Conservation (phyloP, 1,284 basidiomycete genomes). For the Pholiota adiposa region DNA sequence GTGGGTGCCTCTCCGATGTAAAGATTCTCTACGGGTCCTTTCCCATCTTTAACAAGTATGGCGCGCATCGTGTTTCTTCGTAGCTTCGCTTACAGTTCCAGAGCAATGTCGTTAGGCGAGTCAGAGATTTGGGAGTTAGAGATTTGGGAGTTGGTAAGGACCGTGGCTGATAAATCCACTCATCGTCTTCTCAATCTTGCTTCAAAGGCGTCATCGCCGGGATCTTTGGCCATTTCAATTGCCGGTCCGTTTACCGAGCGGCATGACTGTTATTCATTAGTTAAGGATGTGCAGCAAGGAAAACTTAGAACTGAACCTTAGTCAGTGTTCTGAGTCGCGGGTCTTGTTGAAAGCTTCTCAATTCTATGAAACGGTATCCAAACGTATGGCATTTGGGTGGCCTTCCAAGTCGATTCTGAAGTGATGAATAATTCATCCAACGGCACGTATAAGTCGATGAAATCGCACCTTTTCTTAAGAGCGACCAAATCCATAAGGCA, state of each 20-base stretch:
- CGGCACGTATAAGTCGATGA: too few species aligned
- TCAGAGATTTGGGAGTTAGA: too few species aligned
- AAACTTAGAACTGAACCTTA: background rate
- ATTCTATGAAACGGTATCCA: background rate
- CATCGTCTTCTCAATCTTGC: background rate
- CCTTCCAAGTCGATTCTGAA: background rate
- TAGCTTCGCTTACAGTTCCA: background rate
- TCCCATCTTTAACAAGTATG: constrained; percentile 80
- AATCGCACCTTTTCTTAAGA: too few species aligned
- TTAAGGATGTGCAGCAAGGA: background rate
- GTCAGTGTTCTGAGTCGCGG: background rate
- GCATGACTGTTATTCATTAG: background rate
- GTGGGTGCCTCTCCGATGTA: constrained; percentile 78
- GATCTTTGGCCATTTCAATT: constrained; percentile 1
- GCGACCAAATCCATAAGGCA: too few species aligned
- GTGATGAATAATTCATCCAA: background rate
- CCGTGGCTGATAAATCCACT: constrained; percentile 5
- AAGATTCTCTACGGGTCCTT: constrained; percentile 79
- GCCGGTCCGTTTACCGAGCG: background rate
- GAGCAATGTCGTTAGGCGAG: background rate
- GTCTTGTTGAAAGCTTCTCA: background rate
- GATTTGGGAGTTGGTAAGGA: background rate
- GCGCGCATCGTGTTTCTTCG: constrained; percentile 66
- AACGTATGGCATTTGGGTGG: background rate
- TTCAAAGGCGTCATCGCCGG: constrained; percentile 7